phyloP scores from a whole-genome alignment of 345 rosid genomes.

The Euphorbia peplus region DNA sequence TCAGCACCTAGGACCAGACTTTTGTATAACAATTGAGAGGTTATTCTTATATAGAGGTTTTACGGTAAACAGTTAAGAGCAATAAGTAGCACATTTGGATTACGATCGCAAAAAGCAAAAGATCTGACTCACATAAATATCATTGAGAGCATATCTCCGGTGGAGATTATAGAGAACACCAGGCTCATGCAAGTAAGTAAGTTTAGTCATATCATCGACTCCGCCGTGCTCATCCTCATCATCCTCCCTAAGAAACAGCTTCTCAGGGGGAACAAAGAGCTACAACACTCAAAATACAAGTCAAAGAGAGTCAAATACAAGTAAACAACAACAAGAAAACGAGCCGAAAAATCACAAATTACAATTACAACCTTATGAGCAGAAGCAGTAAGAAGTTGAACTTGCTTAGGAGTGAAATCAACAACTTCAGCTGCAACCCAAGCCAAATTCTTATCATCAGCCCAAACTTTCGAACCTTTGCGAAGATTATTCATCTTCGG shows the following conservation, averaged over 20 bases:
- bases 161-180: conserved; percentile 87
- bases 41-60: too few relatives aligned
- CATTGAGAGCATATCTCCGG: conserved; percentile 86
- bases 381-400: conserved; percentile 43
- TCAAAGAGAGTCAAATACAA: not conserved
- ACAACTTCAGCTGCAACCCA: conserved; percentile 75
- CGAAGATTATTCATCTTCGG: conserved; percentile 55
- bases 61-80: not conserved
- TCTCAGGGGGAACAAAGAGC: conserved; percentile 53
- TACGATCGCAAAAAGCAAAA: not conserved
- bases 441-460: conserved; percentile 71
- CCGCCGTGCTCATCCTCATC: conserved; percentile 93
- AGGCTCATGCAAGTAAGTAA: conserved; percentile 93
- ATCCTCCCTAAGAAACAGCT: conserved; percentile 62
- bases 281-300: conserved; percentile 20
- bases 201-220: conserved; percentile 96
- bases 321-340: not conserved
- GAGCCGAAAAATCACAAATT: too few relatives aligned
- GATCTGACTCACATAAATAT: conserved; percentile 70
- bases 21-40: too few relatives aligned
- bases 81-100: not conserved
- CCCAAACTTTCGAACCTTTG: conserved; percentile 79
- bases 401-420: conserved; percentile 49
- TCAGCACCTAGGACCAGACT: too few relatives aligned
- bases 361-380: conserved; percentile 61